A percentile compares a stretch with the other conserved stretches of the same genome.
Conservation (phyloP, 2,329 filamentous ascomycete genomes). For the Byssothecium circinans region DNA sequence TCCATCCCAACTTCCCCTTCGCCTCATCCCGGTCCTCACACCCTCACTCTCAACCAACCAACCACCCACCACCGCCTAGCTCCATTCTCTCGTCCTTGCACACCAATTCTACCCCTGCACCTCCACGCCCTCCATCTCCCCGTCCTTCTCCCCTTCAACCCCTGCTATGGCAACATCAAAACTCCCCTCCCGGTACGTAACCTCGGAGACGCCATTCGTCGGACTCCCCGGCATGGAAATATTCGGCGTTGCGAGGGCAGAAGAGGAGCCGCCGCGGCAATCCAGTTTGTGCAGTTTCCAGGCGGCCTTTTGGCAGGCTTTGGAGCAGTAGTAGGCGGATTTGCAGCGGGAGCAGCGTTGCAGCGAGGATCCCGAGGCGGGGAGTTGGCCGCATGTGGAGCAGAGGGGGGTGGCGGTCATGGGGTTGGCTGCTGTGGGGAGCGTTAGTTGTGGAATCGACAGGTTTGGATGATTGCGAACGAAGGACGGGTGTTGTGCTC, state of each 20-base stretch:
- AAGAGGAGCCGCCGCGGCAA: slow-evolving; percentile 38
- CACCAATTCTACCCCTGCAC: no score
- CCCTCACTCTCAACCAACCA: no score
- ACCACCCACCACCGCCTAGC: no score
- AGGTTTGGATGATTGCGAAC: no score
- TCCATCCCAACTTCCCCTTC: no score
- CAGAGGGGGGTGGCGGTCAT: background rate
- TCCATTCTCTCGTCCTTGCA: no score
- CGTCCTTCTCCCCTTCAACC: no score
- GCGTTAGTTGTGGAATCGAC: background rate
- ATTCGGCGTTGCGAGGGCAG: slow-evolving; percentile 28
- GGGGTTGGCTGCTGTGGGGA: background rate
- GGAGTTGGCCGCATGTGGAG: slow-evolving; percentile 30
- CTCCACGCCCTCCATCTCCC: no score
- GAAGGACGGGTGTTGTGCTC: no score
- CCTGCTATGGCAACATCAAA: no score
- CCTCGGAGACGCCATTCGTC: background rate
- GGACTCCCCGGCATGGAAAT: slow-evolving; percentile 23
- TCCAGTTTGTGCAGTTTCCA: slow-evolving; percentile 55
- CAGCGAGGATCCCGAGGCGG: slow-evolving; percentile 20
- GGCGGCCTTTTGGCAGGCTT: slow-evolving; percentile 55
- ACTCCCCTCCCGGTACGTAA: no score
- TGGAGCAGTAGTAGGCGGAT: slow-evolving; percentile 54
- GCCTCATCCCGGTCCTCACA: no score
- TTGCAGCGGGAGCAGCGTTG: slow-evolving; percentile 53